phyloP scores from a whole-genome alignment of 202 grass and related monocot species.

The Bolboschoenoplectus hybrid region DNA sequence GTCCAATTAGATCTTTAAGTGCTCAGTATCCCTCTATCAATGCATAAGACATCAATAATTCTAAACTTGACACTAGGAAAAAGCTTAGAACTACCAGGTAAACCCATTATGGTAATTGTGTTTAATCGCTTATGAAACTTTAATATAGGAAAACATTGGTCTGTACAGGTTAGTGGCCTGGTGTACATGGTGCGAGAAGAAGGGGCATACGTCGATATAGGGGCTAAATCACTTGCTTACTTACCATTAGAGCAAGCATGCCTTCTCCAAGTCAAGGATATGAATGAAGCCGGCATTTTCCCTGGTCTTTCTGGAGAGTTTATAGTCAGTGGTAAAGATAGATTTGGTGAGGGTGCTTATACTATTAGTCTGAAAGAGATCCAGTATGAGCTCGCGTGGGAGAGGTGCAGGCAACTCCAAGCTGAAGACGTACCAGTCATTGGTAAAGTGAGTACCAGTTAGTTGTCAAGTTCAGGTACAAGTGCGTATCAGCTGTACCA shows the following conservation, averaged over 20 bases:
- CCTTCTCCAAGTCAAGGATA: conserved; percentile 68
- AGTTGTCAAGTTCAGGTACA: not conserved
- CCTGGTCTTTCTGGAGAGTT: conserved; percentile 84
- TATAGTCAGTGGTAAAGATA: conserved; percentile 72
- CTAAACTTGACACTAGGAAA: not conserved
- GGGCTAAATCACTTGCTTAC: conserved; percentile 75
- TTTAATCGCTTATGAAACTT: not conserved
- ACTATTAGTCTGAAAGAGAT: conserved; percentile 77
- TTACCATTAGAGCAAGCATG: conserved; percentile 83
- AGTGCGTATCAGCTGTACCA: conserved; percentile 14
- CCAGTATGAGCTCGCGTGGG: conserved; percentile 88
- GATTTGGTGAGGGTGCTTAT: conserved; percentile 64
- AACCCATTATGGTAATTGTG: conserved; percentile 9
- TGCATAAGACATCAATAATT: not conserved
- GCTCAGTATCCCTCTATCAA: not conserved
- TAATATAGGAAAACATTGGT: not conserved
- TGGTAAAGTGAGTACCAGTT: conserved; percentile 71
- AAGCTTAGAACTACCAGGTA: not conserved
- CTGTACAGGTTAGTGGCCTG: conserved; percentile 75
- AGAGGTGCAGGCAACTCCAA: conserved; percentile 90
- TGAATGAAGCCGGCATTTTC: conserved; percentile 75
- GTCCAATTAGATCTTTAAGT: not conserved
- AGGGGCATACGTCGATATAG: conserved; percentile 77
- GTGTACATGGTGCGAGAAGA: conserved; percentile 72
- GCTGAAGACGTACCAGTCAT: conserved; percentile 75